phyloP scores from a whole-genome alignment of 441 rosid genomes.

The Erodium texanum region DNA sequence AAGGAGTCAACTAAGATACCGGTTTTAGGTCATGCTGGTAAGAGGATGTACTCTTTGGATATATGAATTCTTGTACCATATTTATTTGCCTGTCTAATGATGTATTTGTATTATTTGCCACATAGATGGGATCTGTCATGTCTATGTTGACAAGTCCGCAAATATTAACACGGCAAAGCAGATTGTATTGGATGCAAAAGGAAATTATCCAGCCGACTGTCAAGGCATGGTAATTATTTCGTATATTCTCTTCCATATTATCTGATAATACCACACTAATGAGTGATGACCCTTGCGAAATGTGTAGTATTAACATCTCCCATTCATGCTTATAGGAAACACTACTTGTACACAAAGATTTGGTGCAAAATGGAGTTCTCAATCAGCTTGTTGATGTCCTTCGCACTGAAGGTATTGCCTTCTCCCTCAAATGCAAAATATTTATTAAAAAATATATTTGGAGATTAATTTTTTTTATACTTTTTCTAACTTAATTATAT shows the following conservation, averaged over 20 bases:
- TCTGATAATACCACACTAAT: neutral
- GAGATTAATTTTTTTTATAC: too few species aligned
- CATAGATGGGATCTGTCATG: constrained; percentile 95
- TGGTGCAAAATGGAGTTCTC: constrained; percentile 51
- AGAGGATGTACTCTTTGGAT: constrained; percentile 18
- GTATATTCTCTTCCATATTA: neutral
- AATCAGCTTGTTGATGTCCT: constrained; percentile 45
- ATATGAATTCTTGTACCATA: constrained; percentile 6
- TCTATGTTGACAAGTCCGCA: constrained; percentile 87
- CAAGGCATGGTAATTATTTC: constrained; percentile 70
- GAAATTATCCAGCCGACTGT: constrained; percentile 97
- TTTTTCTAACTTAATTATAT: too few species aligned
- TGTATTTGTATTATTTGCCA: constrained; percentile 13
- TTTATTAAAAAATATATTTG: too few species aligned
- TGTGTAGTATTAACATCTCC: neutral
- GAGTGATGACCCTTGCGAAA: too few species aligned
- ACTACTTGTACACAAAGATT: constrained; percentile 81
- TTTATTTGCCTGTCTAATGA: neutral
- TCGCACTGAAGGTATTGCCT: constrained; percentile 46
- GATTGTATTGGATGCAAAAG: constrained; percentile 78
- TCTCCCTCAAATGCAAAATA: neutral
- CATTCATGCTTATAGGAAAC: constrained; percentile 51
- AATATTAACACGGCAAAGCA: constrained; percentile 71
- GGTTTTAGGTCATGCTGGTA: constrained; percentile 96
- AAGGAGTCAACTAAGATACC: constrained; percentile 92